Conservation (phyloP, 2,329 filamentous ascomycete genomes). For the Ambrosiella xylebori region DNA sequence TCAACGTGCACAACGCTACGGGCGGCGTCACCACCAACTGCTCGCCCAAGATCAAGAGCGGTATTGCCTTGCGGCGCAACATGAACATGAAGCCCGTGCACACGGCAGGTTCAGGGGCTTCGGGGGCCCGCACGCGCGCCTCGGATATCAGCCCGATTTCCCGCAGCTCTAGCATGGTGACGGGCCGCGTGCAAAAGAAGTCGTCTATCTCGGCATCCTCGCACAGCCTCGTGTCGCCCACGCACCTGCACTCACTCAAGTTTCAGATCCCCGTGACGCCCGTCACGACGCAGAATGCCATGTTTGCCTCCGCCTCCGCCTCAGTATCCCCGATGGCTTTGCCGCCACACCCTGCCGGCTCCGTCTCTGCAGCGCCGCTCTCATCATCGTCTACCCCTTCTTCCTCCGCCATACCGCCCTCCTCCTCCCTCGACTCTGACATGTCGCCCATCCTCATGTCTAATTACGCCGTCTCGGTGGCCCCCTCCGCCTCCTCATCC, state of each 20-base stretch:
- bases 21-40: neutral
- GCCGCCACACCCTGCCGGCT: too few relatives aligned
- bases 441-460: slow-evolving; percentile 3
- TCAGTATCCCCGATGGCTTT: neutral
- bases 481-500: neutral
- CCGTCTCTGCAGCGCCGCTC: too few relatives aligned
- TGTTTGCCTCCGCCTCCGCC: neutral
- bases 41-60: slow-evolving; percentile 1
- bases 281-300: neutral
- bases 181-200: slow-evolving; percentile 2
- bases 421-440: neutral
- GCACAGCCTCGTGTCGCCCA: neutral
- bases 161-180: neutral
- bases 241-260: neutral
- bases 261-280: neutral
- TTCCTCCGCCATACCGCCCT: neutral
- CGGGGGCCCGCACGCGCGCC: neutral
- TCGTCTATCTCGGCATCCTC: neutral
- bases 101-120: neutral
- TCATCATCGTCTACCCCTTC: too few relatives aligned
- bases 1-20: neutral
- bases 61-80: neutral
- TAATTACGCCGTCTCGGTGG: neutral
- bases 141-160: neutral
- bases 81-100: slow-evolving; percentile 2